These are phyloP conservation scores for Flaveria ramosissima DNA, from an alignment of 129 eudicot genomes.

Conservation along the genomic window DNA sequence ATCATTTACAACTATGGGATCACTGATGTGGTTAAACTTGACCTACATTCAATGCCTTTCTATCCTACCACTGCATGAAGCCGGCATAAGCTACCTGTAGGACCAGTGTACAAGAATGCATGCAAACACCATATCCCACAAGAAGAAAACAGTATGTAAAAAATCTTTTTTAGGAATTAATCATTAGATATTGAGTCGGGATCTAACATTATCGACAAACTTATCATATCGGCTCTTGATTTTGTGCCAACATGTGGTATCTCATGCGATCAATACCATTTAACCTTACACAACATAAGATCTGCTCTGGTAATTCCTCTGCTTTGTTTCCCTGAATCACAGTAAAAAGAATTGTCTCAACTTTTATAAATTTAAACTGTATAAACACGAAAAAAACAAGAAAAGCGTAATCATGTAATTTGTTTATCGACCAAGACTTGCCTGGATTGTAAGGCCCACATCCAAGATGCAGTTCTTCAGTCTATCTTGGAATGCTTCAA, in stretches of 20 bases:
- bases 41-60: conserved; percentile 39
- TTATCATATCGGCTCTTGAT: conserved; percentile 47
- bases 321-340: conserved; percentile 76
- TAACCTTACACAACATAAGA: conserved; percentile 83
- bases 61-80: conserved; percentile 32
- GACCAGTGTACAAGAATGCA: conserved; percentile 17
- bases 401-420: background rate
- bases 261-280: conserved; percentile 69
- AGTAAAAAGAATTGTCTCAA: background rate
- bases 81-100: conserved; percentile 25
- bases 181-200: conserved; percentile 20
- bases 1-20: conserved; percentile 35
- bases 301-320: conserved; percentile 93
- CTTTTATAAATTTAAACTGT: background rate
- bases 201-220: conserved; percentile 34
- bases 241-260: conserved; percentile 66
- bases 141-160: too few relatives aligned
- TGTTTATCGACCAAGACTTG: conserved; percentile 15
- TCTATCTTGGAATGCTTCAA: conserved; percentile 75
- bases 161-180: conserved; percentile 7
- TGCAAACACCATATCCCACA: background rate
- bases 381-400: background rate
- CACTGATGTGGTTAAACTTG: conserved; percentile 39
- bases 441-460: conserved; percentile 98
- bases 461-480: conserved; percentile 77